A percentile compares a stretch with the other conserved stretches of the same genome.
Evolutionary conservation across 306 rosid species (phyloP).

Genomic region (Ammopiptanthus mongolicus): DNA sequence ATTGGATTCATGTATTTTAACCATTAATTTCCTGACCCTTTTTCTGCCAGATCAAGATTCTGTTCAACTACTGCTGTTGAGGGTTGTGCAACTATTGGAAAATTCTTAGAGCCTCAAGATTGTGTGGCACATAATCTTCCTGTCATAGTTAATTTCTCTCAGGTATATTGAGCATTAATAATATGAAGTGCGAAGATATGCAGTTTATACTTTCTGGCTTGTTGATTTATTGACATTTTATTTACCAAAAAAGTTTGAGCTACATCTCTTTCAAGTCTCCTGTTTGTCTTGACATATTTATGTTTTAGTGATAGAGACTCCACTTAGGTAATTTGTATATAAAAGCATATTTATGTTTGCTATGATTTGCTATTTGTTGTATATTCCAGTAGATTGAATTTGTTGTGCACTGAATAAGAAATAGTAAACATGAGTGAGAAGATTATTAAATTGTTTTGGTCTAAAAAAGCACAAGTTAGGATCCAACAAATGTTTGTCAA

Average conservation of each 20-base stretch:
- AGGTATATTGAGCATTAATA: constrained; percentile 43
- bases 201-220: background rate
- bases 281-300: background rate
- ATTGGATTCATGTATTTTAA: background rate
- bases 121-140: constrained; percentile 91
- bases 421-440: too few relatives aligned
- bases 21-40: background rate
- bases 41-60: constrained; percentile 83
- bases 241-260: background rate
- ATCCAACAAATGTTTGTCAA: too few relatives aligned
- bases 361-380: too few relatives aligned
- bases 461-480: too few relatives aligned
- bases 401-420: too few relatives aligned
- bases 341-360: too few relatives aligned
- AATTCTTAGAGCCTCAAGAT: constrained; percentile 87
- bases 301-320: too few relatives aligned
- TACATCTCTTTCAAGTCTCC: constrained; percentile 8
- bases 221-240: background rate
- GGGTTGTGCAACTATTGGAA: constrained; percentile 94
- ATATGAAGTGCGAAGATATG: constrained; percentile 5
- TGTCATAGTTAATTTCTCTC: constrained; percentile 90
- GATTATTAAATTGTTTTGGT: too few relatives aligned
- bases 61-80: constrained; percentile 90
- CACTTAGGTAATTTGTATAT: too few relatives aligned
- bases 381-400: too few relatives aligned